Percentiles rank a stretch among this genome's conserved stretches.
phyloP scores from a whole-genome alignment of 306 rosid genomes.

The Heteromeles arbutifolia region DNA sequence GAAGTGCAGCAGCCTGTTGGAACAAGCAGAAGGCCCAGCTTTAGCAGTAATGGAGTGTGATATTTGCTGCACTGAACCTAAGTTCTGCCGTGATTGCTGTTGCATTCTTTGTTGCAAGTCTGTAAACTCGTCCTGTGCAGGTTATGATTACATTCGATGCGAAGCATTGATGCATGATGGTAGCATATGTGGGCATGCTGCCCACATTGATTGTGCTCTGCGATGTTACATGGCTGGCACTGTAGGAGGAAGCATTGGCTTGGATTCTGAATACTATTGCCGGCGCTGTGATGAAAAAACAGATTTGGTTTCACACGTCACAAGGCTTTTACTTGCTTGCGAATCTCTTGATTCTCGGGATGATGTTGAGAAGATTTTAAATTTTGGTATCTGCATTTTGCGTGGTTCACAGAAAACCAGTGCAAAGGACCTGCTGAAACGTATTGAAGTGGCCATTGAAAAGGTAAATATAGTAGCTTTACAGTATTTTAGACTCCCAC shows the following conservation, averaged over 20 bases:
- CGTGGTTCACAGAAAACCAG: conserved; percentile 48
- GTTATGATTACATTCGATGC: conserved; percentile 70
- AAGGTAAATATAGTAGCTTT: conserved; percentile 50
- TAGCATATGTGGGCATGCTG: conserved; percentile 64
- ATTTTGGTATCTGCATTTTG: conserved; percentile 59
- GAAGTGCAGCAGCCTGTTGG: conserved; percentile 43
- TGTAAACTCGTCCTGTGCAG: conserved; percentile 41
- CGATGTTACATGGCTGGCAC: conserved; percentile 64
- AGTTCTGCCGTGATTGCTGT: conserved; percentile 75
- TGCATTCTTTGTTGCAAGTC: conserved; percentile 73
- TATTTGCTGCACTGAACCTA: conserved; percentile 65
- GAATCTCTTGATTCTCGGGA: conserved; percentile 41
- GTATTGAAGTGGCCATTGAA: conserved; percentile 37
- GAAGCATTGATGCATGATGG: conserved; percentile 26
- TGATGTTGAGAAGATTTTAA: conserved; percentile 50
- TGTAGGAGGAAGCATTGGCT: conserved; percentile 55
- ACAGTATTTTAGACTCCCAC: conserved; percentile 1
- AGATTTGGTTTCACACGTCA: conserved; percentile 55
- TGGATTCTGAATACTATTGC: conserved; percentile 71
- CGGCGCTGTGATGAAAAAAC: conserved; percentile 80
- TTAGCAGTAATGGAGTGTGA: conserved; percentile 50
- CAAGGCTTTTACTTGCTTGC: conserved; percentile 41
- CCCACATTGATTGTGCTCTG: conserved; percentile 76
- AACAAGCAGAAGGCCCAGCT: conserved; percentile 24
- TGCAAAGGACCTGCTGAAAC: conserved; percentile 43